Percentiles rank a stretch among this genome's conserved stretches.
Conservation (phyloP, 2,329 filamentous ascomycete species). For the Didymella glomerata region DNA sequence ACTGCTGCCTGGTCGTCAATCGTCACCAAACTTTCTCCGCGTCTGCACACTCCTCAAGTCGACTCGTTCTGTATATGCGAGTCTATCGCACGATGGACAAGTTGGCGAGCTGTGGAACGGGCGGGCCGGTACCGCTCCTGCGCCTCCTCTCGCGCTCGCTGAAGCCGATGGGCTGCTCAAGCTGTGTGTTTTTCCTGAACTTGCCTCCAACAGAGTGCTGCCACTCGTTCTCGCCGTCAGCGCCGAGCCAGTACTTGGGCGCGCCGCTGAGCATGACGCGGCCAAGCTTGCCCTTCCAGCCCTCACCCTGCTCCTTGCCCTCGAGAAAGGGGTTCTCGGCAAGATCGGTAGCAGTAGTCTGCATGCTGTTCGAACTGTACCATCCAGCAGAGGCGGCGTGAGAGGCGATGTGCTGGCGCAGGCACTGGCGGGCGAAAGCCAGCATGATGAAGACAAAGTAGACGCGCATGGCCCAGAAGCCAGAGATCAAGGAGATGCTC, state of each 20-base stretch:
- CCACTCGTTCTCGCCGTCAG: conserved; percentile 72
- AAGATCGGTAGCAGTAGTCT: conserved; percentile 55
- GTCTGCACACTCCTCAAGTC: neutral
- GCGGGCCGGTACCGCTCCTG: conserved; percentile 68
- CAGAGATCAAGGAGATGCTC: conserved; percentile 78
- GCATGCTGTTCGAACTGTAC: conserved; percentile 46
- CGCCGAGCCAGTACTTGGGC: conserved; percentile 82
- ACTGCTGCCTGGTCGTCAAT: conserved; percentile 10
- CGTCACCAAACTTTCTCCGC: conserved; percentile 9
- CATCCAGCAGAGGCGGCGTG: conserved; percentile 56
- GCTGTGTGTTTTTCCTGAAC: conserved; percentile 60
- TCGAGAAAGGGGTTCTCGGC: conserved; percentile 74
- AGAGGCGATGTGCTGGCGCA: conserved; percentile 71
- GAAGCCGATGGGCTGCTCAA: conserved; percentile 55
- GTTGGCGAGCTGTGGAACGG: conserved; percentile 49
- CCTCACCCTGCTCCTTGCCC: conserved; percentile 76
- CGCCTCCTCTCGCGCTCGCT: conserved; percentile 68
- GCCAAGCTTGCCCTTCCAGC: conserved; percentile 82
- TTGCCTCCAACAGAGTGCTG: conserved; percentile 68
- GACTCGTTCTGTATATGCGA: conserved; percentile 5
- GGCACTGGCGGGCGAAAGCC: conserved; percentile 78
- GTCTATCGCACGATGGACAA: conserved; percentile 34
- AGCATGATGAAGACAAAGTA: conserved; percentile 88
- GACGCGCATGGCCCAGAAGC: conserved; percentile 76
- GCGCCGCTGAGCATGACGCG: conserved; percentile 78